Evolutionary conservation across 2,329 filamentous ascomycete genomes (phyloP).

Genomic region (Colletotrichum tropicicola): DNA sequence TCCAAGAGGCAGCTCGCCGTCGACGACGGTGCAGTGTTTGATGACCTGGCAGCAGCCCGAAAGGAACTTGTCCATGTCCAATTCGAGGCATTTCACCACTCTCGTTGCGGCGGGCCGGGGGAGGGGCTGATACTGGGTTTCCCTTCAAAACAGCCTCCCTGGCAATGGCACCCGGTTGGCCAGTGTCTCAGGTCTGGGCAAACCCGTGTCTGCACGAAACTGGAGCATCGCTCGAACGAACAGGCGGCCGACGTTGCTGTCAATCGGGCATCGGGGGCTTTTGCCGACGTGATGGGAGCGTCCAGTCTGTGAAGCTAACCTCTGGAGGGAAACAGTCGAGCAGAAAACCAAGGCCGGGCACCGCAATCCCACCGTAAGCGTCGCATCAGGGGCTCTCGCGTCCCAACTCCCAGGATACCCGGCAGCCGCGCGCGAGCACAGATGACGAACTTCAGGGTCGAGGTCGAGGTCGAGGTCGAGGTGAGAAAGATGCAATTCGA

Average conservation of each 20-base stretch:
- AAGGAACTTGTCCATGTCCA: neutral
- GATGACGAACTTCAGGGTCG: neutral
- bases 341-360: neutral
- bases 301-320: neutral
- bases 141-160: neutral
- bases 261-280: conserved; percentile 5
- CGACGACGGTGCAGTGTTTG: neutral
- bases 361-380: conserved; percentile 8
- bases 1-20: neutral
- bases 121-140: neutral
- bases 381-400: neutral
- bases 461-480: neutral
- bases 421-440: neutral
- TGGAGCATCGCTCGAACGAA: neutral
- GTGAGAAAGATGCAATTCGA: neutral
- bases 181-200: conserved; percentile 18
- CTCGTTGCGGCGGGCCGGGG: neutral
- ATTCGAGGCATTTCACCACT: neutral
- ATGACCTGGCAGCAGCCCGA: neutral
- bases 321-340: neutral
- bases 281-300: neutral
- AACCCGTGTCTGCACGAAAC: conserved; percentile 30
- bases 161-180: conserved; percentile 3
- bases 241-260: conserved; percentile 14
- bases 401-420: neutral